Evolutionary conservation across 768 basidiomycete genomes (phyloP).

Genomic region (Cystobasidium onofrii): DNA sequence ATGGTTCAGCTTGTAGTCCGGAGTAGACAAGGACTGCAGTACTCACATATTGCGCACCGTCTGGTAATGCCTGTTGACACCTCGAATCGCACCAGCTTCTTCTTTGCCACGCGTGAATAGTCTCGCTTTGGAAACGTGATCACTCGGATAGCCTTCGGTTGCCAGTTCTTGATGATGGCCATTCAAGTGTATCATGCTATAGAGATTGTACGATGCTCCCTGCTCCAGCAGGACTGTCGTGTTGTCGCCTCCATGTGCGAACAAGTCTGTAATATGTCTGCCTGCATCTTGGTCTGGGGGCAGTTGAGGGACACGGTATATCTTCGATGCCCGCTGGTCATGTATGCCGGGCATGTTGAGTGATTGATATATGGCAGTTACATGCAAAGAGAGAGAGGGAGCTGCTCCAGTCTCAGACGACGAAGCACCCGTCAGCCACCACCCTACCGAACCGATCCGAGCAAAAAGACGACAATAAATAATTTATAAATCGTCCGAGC

Average conservation of each 20-base stretch:
- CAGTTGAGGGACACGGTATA: not conserved
- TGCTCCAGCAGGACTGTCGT: slow-evolving; percentile 5
- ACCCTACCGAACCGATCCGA: too few species aligned
- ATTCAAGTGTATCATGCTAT: not conserved
- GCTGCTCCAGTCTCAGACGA: too few species aligned
- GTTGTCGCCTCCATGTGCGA: slow-evolving; percentile 1
- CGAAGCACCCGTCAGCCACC: too few species aligned
- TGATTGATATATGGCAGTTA: too few species aligned
- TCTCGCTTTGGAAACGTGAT: slow-evolving; percentile 44
- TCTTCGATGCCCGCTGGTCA: not conserved
- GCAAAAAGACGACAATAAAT: not conserved
- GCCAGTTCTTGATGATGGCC: slow-evolving; percentile 45
- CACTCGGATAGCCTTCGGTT: slow-evolving; percentile 48
- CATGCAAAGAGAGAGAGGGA: too few species aligned
- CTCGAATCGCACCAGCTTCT: slow-evolving; percentile 41
- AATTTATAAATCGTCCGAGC: not conserved
- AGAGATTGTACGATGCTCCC: slow-evolving; percentile 2
- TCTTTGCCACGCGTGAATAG: slow-evolving; percentile 43
- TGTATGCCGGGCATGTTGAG: not conserved
- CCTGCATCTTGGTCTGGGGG: slow-evolving; percentile 10
- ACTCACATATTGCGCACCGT: slow-evolving; percentile 3
- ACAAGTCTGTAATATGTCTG: slow-evolving; percentile 2
- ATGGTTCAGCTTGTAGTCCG: slow-evolving; percentile 39
- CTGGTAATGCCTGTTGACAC: slow-evolving; percentile 22
- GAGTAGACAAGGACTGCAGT: not conserved